Conservation (phyloP, 257 asterid species). For the Cruciata laevipes region DNA sequence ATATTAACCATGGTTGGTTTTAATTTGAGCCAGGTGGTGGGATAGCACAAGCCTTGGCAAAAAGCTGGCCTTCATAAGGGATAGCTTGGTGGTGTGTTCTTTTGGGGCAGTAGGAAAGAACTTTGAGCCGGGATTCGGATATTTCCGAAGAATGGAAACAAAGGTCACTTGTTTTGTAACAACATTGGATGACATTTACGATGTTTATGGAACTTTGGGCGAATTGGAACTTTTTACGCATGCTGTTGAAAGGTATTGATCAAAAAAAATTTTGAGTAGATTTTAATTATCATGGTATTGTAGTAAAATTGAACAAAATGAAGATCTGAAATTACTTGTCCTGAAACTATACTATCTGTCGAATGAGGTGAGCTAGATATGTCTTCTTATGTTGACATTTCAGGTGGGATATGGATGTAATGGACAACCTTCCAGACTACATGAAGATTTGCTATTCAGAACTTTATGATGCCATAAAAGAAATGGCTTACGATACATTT, state of each 20-base stretch:
- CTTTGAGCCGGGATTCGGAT: not conserved
- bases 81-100: not conserved
- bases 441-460: conserved; percentile 2
- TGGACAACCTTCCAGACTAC: not conserved
- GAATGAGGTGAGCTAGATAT: no score
- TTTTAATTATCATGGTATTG: no score
- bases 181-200: not conserved
- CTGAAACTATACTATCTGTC: no score
- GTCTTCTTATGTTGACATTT: not conserved
- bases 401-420: not conserved
- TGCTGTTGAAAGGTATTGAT: not conserved
- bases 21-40: not conserved
- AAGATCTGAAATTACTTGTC: no score
- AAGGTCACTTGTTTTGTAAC: not conserved
- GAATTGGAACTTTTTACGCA: not conserved
- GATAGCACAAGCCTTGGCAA: not conserved
- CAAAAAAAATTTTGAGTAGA: no score
- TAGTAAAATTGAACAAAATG: no score
- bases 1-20: not conserved
- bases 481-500: not conserved
- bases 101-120: not conserved
- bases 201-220: conserved; percentile 4
- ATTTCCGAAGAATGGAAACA: not conserved
- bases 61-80: not conserved
- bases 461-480: not conserved